These are phyloP conservation scores for Cryptomeria japonica DNA, from an alignment of 75 land plant species.

Conservation along the genomic window DNA sequence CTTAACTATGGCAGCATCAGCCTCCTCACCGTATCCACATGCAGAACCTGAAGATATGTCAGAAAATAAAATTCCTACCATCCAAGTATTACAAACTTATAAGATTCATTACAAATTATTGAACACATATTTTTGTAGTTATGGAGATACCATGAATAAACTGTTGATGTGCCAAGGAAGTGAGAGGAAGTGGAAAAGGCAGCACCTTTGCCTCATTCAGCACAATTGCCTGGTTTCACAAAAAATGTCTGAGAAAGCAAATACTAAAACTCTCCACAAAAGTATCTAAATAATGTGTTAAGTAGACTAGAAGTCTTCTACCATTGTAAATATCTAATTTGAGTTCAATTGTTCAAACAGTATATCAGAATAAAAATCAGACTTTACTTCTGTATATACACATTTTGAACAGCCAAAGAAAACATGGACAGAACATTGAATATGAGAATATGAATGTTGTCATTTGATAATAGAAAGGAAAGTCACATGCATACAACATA, in stretches of 20 bases:
- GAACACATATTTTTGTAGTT: not conserved
- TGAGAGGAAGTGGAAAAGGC: slow-evolving; percentile 83
- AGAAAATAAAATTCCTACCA: not conserved
- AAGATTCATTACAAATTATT: not conserved
- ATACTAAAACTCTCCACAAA: not conserved
- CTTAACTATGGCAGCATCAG: slow-evolving; percentile 56
- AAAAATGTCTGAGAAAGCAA: slow-evolving; percentile 2
- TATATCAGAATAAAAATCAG: not conserved
- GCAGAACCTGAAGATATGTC: slow-evolving; percentile 49
- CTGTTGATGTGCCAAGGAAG: slow-evolving; percentile 80
- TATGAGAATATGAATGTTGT: not conserved
- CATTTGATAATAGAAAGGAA: not conserved
- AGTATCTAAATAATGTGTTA: not conserved
- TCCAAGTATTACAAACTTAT: not conserved
- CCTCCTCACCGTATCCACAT: slow-evolving; percentile 38
- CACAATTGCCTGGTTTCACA: slow-evolving; percentile 48
- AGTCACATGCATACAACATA: not conserved
- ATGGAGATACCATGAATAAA: slow-evolving; percentile 61
- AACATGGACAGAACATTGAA: not conserved
- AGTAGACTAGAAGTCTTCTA: not conserved
- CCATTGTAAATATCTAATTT: not conserved
- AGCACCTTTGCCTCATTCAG: slow-evolving; percentile 73
- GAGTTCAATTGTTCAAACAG: not conserved
- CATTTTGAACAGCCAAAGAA: not conserved
- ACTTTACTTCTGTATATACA: not conserved